Evolutionary conservation across 2,329 filamentous ascomycete species (phyloP).

Genomic region (Capronia epimyces): DNA sequence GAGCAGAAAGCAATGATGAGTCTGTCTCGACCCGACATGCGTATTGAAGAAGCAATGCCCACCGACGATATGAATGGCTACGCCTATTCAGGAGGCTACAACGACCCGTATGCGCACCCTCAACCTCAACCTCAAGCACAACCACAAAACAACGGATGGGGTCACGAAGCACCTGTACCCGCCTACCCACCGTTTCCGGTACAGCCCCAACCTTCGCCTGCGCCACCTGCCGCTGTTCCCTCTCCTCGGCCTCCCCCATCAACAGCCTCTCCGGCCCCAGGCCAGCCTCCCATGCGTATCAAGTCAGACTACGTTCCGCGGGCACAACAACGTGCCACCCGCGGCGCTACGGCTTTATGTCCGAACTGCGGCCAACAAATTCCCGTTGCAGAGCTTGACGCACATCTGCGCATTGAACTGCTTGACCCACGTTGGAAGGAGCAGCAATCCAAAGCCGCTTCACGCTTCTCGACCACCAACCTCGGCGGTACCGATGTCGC

Average conservation of each 20-base stretch:
- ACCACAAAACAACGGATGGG: slow-evolving; percentile 34
- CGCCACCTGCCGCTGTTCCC: slow-evolving; percentile 37
- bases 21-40: slow-evolving; percentile 65
- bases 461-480: slow-evolving; percentile 78
- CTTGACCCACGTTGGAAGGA: slow-evolving; percentile 94
- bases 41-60: slow-evolving; percentile 93
- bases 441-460: slow-evolving; percentile 82
- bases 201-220: slow-evolving; percentile 31
- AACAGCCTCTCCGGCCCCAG: slow-evolving; percentile 48
- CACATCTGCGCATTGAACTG: slow-evolving; percentile 91
- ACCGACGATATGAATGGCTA: slow-evolving; percentile 58
- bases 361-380: slow-evolving; percentile 92
- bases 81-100: slow-evolving; percentile 41
- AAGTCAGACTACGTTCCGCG: slow-evolving; percentile 87
- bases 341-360: slow-evolving; percentile 65
- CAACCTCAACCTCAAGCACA: slow-evolving; percentile 38
- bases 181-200: slow-evolving; percentile 31
- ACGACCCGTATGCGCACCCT: slow-evolving; percentile 40
- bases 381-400: slow-evolving; percentile 77
- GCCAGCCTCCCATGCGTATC: slow-evolving; percentile 65
- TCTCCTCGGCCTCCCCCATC: slow-evolving; percentile 73
- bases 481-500: slow-evolving; percentile 80
- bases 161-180: slow-evolving; percentile 33
- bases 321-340: slow-evolving; percentile 64
- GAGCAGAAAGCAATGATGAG: slow-evolving; percentile 93